Evolutionary conservation across 495 filamentous ascomycete species (phyloP), one percentile per base, ranked within the genome.

Genomic region (Hypoxylon perforatum): DNA sequence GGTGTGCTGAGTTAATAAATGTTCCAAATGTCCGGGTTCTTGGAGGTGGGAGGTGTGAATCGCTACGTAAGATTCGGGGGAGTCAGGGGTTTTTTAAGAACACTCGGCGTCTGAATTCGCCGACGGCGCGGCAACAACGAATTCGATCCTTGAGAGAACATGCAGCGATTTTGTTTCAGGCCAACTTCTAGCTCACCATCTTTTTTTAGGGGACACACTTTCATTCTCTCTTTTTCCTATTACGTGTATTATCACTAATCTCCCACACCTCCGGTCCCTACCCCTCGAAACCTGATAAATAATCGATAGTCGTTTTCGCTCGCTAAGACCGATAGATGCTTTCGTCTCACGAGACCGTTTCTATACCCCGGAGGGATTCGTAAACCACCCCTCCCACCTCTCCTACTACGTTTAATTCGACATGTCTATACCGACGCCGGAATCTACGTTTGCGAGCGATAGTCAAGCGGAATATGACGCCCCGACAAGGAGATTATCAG

Each of bases 401-500:
- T 14, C 50, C 25, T 50, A 38, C 55, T 53, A 8, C 25, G 30
- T 21, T 51, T 22, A 3, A 22, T 21, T 48, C 61, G 42, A 51
- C 52, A 41, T 28, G 25, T 3, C 59, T 15, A 67, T 71, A 58
- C 36, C 38, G 4, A 33, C 52, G 30, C 56, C 25, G 23, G 65
- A 60, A 42, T 45, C 42, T 15, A 36, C 41, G 45, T 35, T 30
- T 35, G 42, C 49, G 39, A 45, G 33, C 49, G 52, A 67, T 11
- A 49, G 42, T 11, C 25, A 44, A 18, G n/a, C 38, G 28, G 47
- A 39, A n/a, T 42, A 63, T 33, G 48, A 57, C 30, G 47, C 45
- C 19, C 61, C 63, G 30, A 65, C 61, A 28, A 59, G 63, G 21
- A 65, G 58, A 57, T 69, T 65, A 70, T 79, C 72, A 51, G 71